Percentiles rank a stretch among this genome's conserved stretches.
Evolutionary conservation across 2,329 filamentous ascomycete genomes (phyloP).

Genomic region (Ilyonectria robusta): DNA sequence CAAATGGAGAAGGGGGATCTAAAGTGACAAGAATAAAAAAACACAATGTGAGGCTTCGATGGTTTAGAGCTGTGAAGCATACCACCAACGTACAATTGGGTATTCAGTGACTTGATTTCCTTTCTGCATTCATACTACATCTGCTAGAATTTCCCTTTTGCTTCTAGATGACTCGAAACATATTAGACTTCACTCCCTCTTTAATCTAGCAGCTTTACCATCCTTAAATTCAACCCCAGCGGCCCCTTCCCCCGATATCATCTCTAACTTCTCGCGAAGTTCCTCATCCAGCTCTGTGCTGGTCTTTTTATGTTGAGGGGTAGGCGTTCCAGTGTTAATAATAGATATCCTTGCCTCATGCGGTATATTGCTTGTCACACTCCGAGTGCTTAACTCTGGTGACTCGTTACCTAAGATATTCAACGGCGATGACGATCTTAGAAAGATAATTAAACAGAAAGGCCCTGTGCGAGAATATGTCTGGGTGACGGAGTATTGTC

Average conservation of each 20-base stretch:
- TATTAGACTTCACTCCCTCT: conserved; percentile 81
- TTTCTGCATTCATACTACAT: neutral
- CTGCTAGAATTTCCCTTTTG: neutral
- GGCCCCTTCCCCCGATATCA: conserved; percentile 76
- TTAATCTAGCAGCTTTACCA: conserved; percentile 80
- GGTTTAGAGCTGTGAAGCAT: neutral
- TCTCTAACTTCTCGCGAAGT: conserved; percentile 75
- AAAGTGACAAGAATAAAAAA: no score
- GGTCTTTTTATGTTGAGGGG: conserved; percentile 60
- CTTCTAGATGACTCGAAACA: conserved; percentile 77
- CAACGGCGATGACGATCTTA: neutral
- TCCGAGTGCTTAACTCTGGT: neutral
- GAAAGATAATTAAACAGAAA: neutral
- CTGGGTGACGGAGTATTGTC: neutral
- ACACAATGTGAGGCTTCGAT: no score
- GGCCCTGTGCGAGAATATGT: neutral
- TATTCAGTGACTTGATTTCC: neutral
- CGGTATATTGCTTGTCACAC: neutral
- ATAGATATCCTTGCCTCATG: neutral
- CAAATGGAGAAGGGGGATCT: no score
- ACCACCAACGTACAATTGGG: neutral
- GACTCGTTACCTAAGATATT: neutral
- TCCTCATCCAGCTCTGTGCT: conserved; percentile 77
- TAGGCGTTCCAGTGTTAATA: neutral
- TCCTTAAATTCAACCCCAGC: conserved; percentile 83